Evolutionary conservation across 495 filamentous ascomycete species (phyloP), one percentile per base, ranked within the genome.

Genomic region (Lasiosphaeria ovina): DNA sequence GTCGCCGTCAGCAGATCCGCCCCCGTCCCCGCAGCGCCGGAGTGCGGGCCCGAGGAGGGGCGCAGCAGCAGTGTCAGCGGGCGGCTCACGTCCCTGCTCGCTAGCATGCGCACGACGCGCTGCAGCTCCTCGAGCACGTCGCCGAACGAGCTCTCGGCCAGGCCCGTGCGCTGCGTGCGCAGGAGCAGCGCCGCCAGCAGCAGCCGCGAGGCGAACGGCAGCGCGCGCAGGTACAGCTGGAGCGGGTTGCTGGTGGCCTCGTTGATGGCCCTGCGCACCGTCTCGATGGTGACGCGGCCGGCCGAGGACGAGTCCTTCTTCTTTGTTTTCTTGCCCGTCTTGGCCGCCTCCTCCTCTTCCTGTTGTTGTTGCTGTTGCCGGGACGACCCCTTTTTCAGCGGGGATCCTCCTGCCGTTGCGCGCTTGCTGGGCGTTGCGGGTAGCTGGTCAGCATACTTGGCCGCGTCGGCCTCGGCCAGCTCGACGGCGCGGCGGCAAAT

Each of bases 401-500:
- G 44, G 12, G 44, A 47, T 11, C 12, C 24, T 24, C 24, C 4
- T 9, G 44, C 44, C 12, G 44, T 47, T 47, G 44, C 12, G 50
- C 62, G 53, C 45, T 62, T 63, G 54, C 76, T 79, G 65, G n/a
- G 33, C 33, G 4, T 9, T 68, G 4, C 61, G 67, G 9, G 70
- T 35, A 4, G 5, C 35, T n/a, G 3, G 10, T 8, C 32, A 34
- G 47, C 24, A 24, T 51, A 24, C 12, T 32, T 66, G 55, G 78
- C 79, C 34, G 77, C 73, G 35, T 91, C 85, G 53, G 88, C 82
- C 72, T 99, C 95, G 10, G 94, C 94, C 17, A 99, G 85, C 72
- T 99, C 95, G 7, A 99, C 94, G 2, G 95, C 95, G 53, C 95
- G 85, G 1, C 95, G 84, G 69, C 95, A 99, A 52, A 99, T 98